Evolutionary conservation across 2,329 filamentous ascomycete species (phyloP).

Genomic region (Colletotrichum magnum): DNA sequence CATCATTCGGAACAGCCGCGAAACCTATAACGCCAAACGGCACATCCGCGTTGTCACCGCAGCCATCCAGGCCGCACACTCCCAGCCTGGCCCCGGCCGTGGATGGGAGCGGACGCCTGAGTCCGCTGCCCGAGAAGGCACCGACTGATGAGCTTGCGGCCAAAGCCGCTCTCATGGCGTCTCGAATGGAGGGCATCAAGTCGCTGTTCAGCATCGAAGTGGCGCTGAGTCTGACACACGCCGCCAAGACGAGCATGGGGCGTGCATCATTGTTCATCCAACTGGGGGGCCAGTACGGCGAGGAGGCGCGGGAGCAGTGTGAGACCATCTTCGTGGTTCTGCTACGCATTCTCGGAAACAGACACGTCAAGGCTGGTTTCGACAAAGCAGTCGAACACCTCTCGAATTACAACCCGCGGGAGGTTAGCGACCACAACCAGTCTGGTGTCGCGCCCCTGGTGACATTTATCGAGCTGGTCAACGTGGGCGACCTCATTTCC

Average conservation of each 20-base stretch:
- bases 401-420: conserved; percentile 90
- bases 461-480: conserved; percentile 96
- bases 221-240: conserved; percentile 88
- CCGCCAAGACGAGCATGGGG: conserved; percentile 89
- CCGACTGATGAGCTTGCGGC: conserved; percentile 94
- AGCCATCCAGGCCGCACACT: conserved; percentile 64
- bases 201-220: conserved; percentile 97
- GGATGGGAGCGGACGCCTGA: conserved; percentile 57
- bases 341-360: conserved; percentile 85
- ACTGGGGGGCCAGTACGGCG: conserved; percentile 84
- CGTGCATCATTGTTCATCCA: conserved; percentile 86
- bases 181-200: conserved; percentile 92
- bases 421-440: conserved; percentile 79
- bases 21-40: conserved; percentile 47
- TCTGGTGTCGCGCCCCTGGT: conserved; percentile 90
- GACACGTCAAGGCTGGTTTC: conserved; percentile 93
- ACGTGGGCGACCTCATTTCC: conserved; percentile 96
- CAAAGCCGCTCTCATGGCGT: conserved; percentile 98
- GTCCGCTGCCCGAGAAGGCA: conserved; percentile 71
- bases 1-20: conserved; percentile 65
- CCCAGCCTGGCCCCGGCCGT: conserved; percentile 56
- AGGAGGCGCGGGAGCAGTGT: conserved; percentile 89
- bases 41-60: conserved; percentile 51
- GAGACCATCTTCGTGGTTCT: conserved; percentile 89
- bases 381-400: conserved; percentile 93